Conservation (phyloP, 2,329 filamentous ascomycete genomes). For the Chrysoporthe puriensis region DNA sequence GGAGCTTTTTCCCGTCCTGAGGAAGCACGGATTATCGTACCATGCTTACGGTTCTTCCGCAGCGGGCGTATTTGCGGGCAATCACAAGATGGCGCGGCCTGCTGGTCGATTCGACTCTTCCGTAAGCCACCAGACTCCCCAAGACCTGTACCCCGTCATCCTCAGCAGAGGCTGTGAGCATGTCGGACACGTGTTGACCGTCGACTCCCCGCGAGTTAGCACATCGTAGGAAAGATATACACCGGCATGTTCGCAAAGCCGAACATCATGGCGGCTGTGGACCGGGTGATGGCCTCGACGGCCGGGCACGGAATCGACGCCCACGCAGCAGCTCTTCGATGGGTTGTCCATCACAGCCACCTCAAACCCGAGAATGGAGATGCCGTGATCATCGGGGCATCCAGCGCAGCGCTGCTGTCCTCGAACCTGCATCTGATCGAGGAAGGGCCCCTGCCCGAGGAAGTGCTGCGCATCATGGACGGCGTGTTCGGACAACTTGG, state of each 20-base stretch:
- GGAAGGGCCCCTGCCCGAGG: conserved; percentile 45
- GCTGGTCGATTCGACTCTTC: conserved; percentile 34
- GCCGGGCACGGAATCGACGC: conserved; percentile 41
- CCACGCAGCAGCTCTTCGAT: conserved; percentile 47
- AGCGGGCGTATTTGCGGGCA: conserved; percentile 30
- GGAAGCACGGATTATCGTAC: conserved; percentile 41
- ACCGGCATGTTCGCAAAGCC: conserved; percentile 35
- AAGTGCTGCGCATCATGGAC: conserved; percentile 33
- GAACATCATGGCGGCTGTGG: conserved; percentile 35
- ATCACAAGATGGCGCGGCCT: conserved; percentile 30
- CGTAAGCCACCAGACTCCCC: conserved; percentile 27
- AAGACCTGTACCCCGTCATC: neutral
- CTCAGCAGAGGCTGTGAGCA: neutral
- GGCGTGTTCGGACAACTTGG: conserved; percentile 15
- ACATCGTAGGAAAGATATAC: conserved; percentile 35
- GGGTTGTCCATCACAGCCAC: conserved; percentile 43
- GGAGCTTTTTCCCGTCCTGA: conserved; percentile 41
- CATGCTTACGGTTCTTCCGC: conserved; percentile 39
- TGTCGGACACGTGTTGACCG: neutral
- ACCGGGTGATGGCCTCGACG: conserved; percentile 35
- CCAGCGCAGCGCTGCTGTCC: conserved; percentile 41
- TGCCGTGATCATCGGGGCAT: conserved; percentile 41
- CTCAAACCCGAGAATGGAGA: conserved; percentile 40
- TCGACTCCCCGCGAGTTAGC: neutral
- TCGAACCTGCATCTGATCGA: conserved; percentile 41